Percentiles rank a stretch among this genome's conserved stretches.
These are phyloP conservation scores for Fraxinus floribunda DNA, from an alignment of 305 asterid species.

Conservation along the genomic window DNA sequence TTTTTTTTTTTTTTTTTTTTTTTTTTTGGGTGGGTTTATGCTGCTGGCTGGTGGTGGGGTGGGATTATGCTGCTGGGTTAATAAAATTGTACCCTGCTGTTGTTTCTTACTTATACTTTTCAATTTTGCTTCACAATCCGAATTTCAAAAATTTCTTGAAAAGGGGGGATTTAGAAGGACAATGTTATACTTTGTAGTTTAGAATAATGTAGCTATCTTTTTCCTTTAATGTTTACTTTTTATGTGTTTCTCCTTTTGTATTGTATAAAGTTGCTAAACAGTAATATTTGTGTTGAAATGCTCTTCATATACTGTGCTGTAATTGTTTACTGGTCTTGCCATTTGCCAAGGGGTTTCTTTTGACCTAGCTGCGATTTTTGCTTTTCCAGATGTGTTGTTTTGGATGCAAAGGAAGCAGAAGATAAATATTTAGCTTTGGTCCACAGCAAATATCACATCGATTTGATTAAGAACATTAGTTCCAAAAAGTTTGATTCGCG, in stretches of 20 bases:
- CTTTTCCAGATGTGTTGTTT: slow-evolving; percentile 59
- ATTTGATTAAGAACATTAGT: slow-evolving; percentile 66
- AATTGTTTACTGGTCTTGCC: not conserved
- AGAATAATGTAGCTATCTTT: not conserved
- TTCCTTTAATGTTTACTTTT: not conserved
- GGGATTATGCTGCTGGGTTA: not conserved
- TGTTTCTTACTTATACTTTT: not conserved
- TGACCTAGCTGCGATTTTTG: not conserved
- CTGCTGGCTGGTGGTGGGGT: not conserved
- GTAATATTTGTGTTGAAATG: not conserved
- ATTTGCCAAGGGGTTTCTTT: not conserved
- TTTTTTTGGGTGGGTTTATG: not conserved
- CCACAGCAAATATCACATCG: slow-evolving; percentile 60
- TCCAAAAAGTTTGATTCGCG: slow-evolving; percentile 35
- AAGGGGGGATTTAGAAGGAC: not conserved
- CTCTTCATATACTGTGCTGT: not conserved
- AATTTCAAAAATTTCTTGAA: not conserved
- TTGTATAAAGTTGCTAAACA: not conserved
- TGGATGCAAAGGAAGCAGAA: slow-evolving; percentile 65
- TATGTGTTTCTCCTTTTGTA: not conserved
- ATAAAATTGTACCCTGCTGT: not conserved
- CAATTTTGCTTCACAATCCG: slow-evolving; percentile 1
- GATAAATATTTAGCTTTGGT: slow-evolving; percentile 68
- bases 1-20: too few species aligned
- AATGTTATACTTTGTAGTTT: slow-evolving; percentile 2